Evolutionary conservation across 139 green algal species (phyloP), one percentile per base, ranked within the genome.

Genomic region (Coccomyxa sp.): DNA sequence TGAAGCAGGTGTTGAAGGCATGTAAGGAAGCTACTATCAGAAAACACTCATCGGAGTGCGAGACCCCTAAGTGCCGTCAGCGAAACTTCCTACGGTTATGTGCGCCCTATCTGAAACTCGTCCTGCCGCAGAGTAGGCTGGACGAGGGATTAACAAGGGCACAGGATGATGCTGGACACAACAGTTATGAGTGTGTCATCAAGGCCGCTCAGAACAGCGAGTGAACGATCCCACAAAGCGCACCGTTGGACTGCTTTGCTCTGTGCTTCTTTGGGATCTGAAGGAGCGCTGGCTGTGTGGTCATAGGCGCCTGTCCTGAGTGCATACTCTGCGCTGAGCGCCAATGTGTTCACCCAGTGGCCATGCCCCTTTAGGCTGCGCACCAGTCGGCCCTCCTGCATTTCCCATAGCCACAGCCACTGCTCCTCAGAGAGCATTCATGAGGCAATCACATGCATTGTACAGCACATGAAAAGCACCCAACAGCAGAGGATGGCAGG

Each of bases 331-430:
- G 91, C 93, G 82, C 88, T 96, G 10, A 99, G 88, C 75, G 96
- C 95, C 77, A 99, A 88, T 10, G 93, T 97, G 90, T 99, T 99
- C 74, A 99, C 97, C 96, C 96, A 99, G 90, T 99, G 97, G 7
- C 91, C 97, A 81, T 99, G 97, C 15, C 96, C 97, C 83, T 93
- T 94, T 0, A 99, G 87, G 31, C 88, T 90, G 16, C 88, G 87
- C 17, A 98, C 85, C 32, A 96, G 82, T 87, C 93, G 93, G 17
- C 95, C 95, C 59, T 94, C 89, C 58, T 85, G 82, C 57, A 79
- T 51, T 7, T 7, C 13, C 27, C 25, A 82, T 23, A 58, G 79
- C 79, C 67, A 76, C 25, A 30, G 67, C 27, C 27, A n/a, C 27
- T n/a, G 27, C 23, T 30, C 67, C 23, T 76, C 67, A 76, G 67